These are phyloP conservation scores for Starmera pachycereana DNA, from an alignment of 805 yeast species.

Conservation along the genomic window DNA sequence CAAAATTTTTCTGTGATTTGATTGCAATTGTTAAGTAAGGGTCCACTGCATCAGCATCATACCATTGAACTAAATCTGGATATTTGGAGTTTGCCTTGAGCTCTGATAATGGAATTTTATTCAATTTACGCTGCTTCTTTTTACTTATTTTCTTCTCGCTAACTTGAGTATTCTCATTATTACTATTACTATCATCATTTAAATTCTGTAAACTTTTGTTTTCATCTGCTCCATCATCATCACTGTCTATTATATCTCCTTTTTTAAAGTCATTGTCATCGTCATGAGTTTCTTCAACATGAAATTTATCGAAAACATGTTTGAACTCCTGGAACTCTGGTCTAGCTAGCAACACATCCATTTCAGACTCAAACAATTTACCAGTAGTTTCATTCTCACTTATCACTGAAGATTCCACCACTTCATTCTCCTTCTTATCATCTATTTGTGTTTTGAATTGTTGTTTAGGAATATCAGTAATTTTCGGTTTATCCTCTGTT, in stretches of 20 bases:
- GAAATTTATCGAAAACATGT: slow-evolving; percentile 25
- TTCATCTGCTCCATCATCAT: slow-evolving; percentile 14
- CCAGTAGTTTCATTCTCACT: slow-evolving; percentile 1
- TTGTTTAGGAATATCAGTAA: not conserved
- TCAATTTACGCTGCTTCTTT: slow-evolving; percentile 38
- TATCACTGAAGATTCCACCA: not conserved
- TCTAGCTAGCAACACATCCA: slow-evolving; percentile 16
- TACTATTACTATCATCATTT: slow-evolving; percentile 14
- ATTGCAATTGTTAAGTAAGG: slow-evolving; percentile 57
- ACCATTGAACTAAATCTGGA: slow-evolving; percentile 81
- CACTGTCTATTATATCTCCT: slow-evolving; percentile 23
- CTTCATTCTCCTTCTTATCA: not conserved
- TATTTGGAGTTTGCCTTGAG: slow-evolving; percentile 48
- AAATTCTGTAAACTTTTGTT: slow-evolving; percentile 5
- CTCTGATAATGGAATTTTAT: slow-evolving; percentile 54
- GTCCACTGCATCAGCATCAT: slow-evolving; percentile 75
- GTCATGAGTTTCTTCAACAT: slow-evolving; percentile 12
- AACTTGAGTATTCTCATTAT: slow-evolving; percentile 7
- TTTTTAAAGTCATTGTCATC: slow-evolving; percentile 8
- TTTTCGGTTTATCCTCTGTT: not conserved
- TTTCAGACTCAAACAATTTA: slow-evolving; percentile 12
- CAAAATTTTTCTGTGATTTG: slow-evolving; percentile 53
- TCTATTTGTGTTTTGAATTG: not conserved
- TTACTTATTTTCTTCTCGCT: slow-evolving; percentile 27
- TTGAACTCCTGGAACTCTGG: slow-evolving; percentile 25